Base-by-base conservation (phyloP, 176 grass and related monocot genomes). In the Musa acuminata region DNA sequence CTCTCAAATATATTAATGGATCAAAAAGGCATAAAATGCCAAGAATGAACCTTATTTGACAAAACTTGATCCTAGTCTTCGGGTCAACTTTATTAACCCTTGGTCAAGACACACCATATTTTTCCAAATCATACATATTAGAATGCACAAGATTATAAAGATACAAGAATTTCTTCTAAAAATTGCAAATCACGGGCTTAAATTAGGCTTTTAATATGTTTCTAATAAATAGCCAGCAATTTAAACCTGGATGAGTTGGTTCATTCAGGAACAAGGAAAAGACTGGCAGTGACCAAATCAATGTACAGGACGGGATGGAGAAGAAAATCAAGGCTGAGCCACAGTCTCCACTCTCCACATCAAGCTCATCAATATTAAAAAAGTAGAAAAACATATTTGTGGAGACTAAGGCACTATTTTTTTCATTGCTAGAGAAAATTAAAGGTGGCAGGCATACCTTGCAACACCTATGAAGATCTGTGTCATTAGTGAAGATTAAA, bases 391-490 rank as follows among this genome's bases (percentile, higher is more conserved):
- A 43, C 3, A 3, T 6, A 43, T 43, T 43, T 3, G 4, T 43
- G 35, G 35, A 43, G 35, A 43, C 4, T 43, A 43, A 43, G 4
- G 4, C 35, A 43, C 35, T 43, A 43, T 43, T 67, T 43, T 13
- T 16, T 16, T 14, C 13, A 43, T 1, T 29, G 64, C 10, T 26
- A 26, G 11, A 16, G 13, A 3, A 26, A 20, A 8, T 0, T 76
- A 78, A 25, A 55, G 66, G 24, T 11, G 43, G 1, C 24, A 70
- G 67, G 49, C 87, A 67, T 98, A 98, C 95, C 95, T 90, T 74
- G 95, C 95, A 84, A 98, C 73, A 35, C 90, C 79, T 79, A 98
- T 98, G 82, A 98, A 98, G 77, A 98, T 88, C 95, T 99, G 70
- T 75, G 75, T 70, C 50, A 88, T 62, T 51, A 49, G 53, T 58